Percentiles rank a stretch among this genome's conserved stretches.
phyloP scores from a whole-genome alignment of 2,329 filamentous ascomycete genomes.

The Didymella lethalis region DNA sequence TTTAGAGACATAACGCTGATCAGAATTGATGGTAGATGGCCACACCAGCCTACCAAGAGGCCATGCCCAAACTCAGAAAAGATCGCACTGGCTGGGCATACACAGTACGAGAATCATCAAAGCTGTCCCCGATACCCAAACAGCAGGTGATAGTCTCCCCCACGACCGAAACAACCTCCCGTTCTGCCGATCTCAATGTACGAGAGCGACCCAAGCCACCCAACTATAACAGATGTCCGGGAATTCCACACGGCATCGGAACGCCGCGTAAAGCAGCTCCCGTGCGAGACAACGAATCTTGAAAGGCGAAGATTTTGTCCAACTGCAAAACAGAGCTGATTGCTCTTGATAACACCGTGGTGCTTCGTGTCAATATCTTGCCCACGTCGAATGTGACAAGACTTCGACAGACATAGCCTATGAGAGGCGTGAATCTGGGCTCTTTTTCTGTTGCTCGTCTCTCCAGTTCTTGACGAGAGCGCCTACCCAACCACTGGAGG shows the following conservation, averaged over 20 bases:
- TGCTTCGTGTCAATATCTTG: no score
- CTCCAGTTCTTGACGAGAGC: no score
- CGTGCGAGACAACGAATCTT: no score
- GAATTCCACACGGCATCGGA: neutral
- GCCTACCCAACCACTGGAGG: no score
- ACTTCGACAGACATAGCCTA: no score
- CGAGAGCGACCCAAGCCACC: neutral
- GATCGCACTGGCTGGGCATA: neutral
- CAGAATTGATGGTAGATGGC: neutral
- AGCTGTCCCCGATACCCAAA: neutral
- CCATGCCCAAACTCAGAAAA: neutral
- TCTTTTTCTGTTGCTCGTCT: no score
- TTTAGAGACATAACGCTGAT: neutral
- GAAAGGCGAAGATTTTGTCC: no score
- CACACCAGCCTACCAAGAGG: neutral
- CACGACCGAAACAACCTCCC: neutral
- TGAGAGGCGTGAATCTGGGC: no score
- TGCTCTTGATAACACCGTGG: no score
- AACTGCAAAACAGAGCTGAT: no score
- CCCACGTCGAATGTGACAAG: no score
- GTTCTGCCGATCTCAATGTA: conserved; percentile 2
- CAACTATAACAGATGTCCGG: neutral
- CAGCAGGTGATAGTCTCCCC: neutral
- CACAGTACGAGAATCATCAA: neutral
- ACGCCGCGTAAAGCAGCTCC: neutral